Percentiles rank a stretch among this genome's conserved stretches.
These are phyloP conservation scores for Cucurbita pepo DNA, from an alignment of 306 rosid genomes.

Conservation along the genomic window DNA sequence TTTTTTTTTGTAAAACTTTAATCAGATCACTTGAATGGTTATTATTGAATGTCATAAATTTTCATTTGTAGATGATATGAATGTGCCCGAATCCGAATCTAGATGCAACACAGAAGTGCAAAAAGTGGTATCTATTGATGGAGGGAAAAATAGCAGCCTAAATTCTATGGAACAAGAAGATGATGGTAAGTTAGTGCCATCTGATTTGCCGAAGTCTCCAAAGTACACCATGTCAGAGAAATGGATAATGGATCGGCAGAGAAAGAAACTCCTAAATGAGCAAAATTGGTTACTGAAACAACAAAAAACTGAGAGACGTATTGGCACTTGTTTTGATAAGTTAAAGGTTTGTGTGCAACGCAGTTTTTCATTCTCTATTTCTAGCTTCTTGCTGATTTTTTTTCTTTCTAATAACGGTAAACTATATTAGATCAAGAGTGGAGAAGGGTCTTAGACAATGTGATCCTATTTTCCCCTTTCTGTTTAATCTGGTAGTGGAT, in stretches of 20 bases:
- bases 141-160: conserved; percentile 14
- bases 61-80: conserved; percentile 15
- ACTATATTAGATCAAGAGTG: background rate
- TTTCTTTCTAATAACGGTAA: background rate
- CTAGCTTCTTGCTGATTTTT: background rate
- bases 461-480: too few relatives aligned
- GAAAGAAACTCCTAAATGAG: conserved; percentile 46
- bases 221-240: conserved; percentile 82
- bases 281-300: conserved; percentile 57
- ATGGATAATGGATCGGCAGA: conserved; percentile 76
- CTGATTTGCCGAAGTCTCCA: conserved; percentile 40
- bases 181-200: conserved; percentile 25
- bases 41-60: background rate
- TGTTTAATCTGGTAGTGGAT: too few relatives aligned
- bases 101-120: conserved; percentile 10
- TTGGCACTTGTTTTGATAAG: conserved; percentile 53
- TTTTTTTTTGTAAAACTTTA: background rate
- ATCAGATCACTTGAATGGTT: conserved; percentile 2
- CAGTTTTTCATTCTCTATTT: background rate
- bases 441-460: too few relatives aligned
- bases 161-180: conserved; percentile 40
- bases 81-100: conserved; percentile 13
- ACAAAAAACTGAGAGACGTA: conserved; percentile 58
- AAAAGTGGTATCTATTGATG: conserved; percentile 14
- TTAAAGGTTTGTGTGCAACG: conserved; percentile 47